A percentile compares a stretch with the other conserved stretches of the same genome.
These are phyloP conservation scores for Rhododendron griersonianum DNA, from an alignment of 148 eudicot genomes.

Conservation along the genomic window DNA sequence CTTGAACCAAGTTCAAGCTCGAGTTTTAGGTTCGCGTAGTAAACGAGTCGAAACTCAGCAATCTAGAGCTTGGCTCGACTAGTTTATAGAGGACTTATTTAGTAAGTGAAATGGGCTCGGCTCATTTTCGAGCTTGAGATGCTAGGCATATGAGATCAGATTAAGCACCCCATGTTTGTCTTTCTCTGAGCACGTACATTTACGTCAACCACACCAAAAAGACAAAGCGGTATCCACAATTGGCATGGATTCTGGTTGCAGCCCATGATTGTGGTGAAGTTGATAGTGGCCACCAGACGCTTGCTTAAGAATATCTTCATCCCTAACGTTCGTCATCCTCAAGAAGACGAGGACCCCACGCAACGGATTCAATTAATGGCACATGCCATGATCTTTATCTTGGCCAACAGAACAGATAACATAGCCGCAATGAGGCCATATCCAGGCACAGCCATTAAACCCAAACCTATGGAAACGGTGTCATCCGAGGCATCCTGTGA, in stretches of 20 bases:
- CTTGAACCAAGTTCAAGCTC: too few species aligned
- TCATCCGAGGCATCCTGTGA: neutral
- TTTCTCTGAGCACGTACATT: neutral
- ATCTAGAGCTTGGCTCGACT: too few species aligned
- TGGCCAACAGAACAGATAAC: neutral
- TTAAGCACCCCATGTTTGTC: neutral
- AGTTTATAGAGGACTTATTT: too few species aligned
- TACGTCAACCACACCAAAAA: neutral
- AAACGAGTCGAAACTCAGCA: too few species aligned
- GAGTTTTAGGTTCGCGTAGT: too few species aligned
- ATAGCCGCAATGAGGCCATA: neutral
- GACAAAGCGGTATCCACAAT: neutral
- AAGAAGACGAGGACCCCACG: neutral
- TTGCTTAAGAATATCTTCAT: neutral
- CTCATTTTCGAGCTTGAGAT: neutral
- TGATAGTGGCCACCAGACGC: neutral
- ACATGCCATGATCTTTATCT: neutral
- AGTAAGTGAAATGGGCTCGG: too few species aligned
- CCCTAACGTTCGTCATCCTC: neutral
- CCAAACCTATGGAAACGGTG: neutral
- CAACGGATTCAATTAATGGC: neutral
- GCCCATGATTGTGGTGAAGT: neutral
- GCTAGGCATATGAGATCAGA: neutral
- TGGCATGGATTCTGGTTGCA: neutral
- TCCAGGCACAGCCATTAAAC: neutral